Base-by-base conservation (phyloP, 1,284 basidiomycete genomes). In the Sanghuangporus baumii region DNA sequence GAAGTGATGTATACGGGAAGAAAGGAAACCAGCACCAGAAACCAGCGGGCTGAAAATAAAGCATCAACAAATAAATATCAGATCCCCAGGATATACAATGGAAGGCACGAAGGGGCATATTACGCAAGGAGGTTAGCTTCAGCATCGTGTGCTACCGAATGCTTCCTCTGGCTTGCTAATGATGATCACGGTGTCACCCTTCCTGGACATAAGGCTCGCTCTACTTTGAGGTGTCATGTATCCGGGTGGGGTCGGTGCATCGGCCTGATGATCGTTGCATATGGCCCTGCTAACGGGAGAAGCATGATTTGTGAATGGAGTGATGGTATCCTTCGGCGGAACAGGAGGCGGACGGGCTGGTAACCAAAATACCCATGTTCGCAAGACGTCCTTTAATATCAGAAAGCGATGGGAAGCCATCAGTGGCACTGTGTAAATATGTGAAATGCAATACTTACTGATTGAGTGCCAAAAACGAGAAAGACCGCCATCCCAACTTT, bases 391-490 rank as follows among this genome's bases (percentile, higher is more conserved):
- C 74, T 76, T n/a, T 11, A 23, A 20, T 2, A 57, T 18, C 26
- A 31, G 26, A 31, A 26, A 23, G 55, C 18, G 50, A 18, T 2
- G 46, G 50, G 26, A 47, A 59, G 37, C 31, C 41, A n/a, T 37
- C 20, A 31, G 23, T 23, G 9, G 16, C 43, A 46, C 20, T 18
- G 14, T 16, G 3, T 31, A 16, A 14, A 9, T 18, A 57, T 18
- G 6, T 51, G 43, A 46, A 6, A 54, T 31, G 23, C 57, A 12
- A 6, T 20, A 66, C 71, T 31, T 63, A 75, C 74, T 7, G 68
- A 54, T 68, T 76, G 76, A 34, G 74, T 74, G 6, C 74, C 75
- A 63, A 76, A 77, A 2, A 76, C 69, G 4, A 77, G 65, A 56
- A 76, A 74, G 2, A 76, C 66, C 9, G 69, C 73, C 14, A 72